Evolutionary conservation across 768 basidiomycete species (phyloP).

Genomic region (Lentinula boryana): DNA sequence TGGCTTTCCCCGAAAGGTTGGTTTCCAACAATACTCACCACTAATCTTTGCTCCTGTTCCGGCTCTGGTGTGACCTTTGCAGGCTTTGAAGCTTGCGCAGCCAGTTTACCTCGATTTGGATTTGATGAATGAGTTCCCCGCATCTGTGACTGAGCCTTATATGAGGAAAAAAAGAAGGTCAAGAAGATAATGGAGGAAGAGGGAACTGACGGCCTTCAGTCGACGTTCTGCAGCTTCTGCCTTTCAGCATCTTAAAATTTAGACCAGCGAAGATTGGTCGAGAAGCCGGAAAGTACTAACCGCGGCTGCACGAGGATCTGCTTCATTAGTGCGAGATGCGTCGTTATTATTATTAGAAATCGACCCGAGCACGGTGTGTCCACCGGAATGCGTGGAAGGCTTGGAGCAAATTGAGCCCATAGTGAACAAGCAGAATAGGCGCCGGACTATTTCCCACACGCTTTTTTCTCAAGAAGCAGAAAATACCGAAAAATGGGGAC

Average conservation of each 20-base stretch:
- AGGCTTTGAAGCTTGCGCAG: slow-evolving; percentile 31
- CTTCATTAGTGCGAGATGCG: slow-evolving; percentile 20
- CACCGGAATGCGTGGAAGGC: slow-evolving; percentile 34
- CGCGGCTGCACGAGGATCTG: slow-evolving; percentile 48
- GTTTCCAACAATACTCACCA: slow-evolving; percentile 27
- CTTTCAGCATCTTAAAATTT: neutral
- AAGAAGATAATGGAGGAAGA: slow-evolving; percentile 7
- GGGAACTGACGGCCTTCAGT: slow-evolving; percentile 43
- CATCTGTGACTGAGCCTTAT: slow-evolving; percentile 29
- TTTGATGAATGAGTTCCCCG: slow-evolving; percentile 38
- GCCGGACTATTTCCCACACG: neutral
- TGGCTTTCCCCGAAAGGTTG: neutral
- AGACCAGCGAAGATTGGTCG: neutral
- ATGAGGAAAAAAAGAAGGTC: slow-evolving; percentile 13
- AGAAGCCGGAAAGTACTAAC: slow-evolving; percentile 4
- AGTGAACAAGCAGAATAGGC: neutral
- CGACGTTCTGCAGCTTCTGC: slow-evolving; percentile 61
- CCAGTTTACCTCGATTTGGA: slow-evolving; percentile 42
- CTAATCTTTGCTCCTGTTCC: slow-evolving; percentile 29
- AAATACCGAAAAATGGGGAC: neutral
- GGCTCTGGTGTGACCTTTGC: slow-evolving; percentile 27
- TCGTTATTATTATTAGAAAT: slow-evolving; percentile 21
- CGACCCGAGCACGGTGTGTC: slow-evolving; percentile 43
- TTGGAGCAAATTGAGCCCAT: slow-evolving; percentile 63
- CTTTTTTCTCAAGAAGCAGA: neutral